Conservation (phyloP, 352 stramenopile genomes). For the Globisporangium parvum region DNA sequence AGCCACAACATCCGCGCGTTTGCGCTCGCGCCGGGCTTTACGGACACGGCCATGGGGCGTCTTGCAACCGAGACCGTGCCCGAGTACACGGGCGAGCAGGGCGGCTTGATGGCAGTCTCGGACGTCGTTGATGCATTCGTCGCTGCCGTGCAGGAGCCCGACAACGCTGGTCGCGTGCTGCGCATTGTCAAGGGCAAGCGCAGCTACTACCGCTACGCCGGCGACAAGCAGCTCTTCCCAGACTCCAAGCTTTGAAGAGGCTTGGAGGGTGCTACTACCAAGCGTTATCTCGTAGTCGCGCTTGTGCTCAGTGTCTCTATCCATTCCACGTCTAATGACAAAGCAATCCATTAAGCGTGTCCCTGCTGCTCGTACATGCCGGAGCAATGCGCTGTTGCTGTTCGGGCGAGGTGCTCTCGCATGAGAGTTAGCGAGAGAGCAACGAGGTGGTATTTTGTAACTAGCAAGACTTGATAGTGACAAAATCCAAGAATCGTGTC, state of each 20-base stretch:
- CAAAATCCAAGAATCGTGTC: too few relatives aligned
- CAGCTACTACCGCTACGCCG: slow-evolving; percentile 53
- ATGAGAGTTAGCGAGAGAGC: too few relatives aligned
- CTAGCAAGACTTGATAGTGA: too few relatives aligned
- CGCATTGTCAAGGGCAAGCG: slow-evolving; percentile 34
- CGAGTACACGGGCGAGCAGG: slow-evolving; percentile 49
- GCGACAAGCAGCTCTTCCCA: slow-evolving; percentile 62
- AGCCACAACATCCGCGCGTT: slow-evolving; percentile 67
- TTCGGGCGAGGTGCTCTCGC: too few relatives aligned
- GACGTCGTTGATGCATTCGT: slow-evolving; percentile 53
- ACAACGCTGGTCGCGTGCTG: slow-evolving; percentile 53
- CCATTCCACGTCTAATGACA: too few relatives aligned
- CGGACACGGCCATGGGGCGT: slow-evolving; percentile 61
- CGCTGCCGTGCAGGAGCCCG: slow-evolving; percentile 35
- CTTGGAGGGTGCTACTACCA: too few relatives aligned
- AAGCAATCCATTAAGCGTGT: too few relatives aligned
- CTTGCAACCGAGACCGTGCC: slow-evolving; percentile 27
- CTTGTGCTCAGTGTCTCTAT: too few relatives aligned
- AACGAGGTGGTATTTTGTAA: too few relatives aligned
- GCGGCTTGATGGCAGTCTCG: slow-evolving; percentile 31
- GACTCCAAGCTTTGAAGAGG: slow-evolving; percentile 37
- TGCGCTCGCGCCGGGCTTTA: slow-evolving; percentile 60
- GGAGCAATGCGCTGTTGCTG: too few relatives aligned
- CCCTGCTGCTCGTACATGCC: too few relatives aligned
- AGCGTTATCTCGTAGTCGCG: too few relatives aligned